Conservation (phyloP, 1,284 basidiomycete species). For the Cutaneotrichosporon sp. region DNA sequence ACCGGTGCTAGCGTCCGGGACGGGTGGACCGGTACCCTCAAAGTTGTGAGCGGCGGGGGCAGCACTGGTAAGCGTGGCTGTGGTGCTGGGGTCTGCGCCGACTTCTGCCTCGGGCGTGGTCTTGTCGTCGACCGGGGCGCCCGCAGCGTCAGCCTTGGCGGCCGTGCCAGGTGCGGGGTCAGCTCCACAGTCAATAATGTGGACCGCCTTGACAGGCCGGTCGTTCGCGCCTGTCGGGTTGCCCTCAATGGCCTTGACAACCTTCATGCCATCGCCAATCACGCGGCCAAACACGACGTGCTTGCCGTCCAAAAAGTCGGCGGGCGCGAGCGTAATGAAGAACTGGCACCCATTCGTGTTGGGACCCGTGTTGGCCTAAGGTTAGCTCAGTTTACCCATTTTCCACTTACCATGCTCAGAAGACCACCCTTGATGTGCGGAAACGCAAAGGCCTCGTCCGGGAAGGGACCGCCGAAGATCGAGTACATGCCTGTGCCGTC, state of each 20-base stretch:
- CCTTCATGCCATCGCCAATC: slow-evolving; percentile 71
- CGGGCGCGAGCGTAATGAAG: slow-evolving; percentile 91
- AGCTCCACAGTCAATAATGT: neutral
- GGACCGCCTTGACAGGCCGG: slow-evolving; percentile 35
- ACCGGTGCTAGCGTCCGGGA: neutral
- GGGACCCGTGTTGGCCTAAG: slow-evolving; percentile 72
- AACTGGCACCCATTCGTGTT: slow-evolving; percentile 93
- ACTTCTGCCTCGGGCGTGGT: neutral
- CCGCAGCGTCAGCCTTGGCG: too few species aligned
- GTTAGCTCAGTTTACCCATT: neutral
- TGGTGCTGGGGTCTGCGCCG: neutral
- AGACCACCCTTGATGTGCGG: slow-evolving; percentile 9
- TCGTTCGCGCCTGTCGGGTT: slow-evolving; percentile 70
- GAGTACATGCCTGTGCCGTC: slow-evolving; percentile 50
- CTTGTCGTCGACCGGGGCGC: neutral
- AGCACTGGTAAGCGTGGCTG: neutral
- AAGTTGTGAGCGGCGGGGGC: neutral
- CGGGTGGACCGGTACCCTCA: neutral
- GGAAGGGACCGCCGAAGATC: slow-evolving; percentile 30
- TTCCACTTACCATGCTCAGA: slow-evolving; percentile 11
- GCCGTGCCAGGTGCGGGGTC: neutral
- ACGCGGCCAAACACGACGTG: slow-evolving; percentile 91
- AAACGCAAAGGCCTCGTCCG: slow-evolving; percentile 23
- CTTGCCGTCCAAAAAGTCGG: slow-evolving; percentile 89
- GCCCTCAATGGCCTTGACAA: slow-evolving; percentile 86